Evolutionary conservation across 139 green algal species (phyloP).

Genomic region (Micractinium sp.): DNA sequence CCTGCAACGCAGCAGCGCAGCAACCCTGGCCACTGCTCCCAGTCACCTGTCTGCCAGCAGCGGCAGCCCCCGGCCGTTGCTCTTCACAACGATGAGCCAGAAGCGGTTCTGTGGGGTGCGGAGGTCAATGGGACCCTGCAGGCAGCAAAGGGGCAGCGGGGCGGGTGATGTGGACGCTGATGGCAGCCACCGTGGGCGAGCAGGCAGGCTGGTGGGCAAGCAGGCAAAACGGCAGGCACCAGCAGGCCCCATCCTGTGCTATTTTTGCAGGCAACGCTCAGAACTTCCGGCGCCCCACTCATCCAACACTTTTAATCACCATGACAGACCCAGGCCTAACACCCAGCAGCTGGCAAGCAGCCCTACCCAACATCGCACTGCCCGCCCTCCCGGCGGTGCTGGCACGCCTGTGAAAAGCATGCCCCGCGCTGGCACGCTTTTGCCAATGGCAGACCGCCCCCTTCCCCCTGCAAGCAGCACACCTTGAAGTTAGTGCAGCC

Average conservation of each 20-base stretch:
- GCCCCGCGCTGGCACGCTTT: not conserved
- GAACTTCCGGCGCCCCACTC: no score
- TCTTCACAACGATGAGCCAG: conserved; percentile 56
- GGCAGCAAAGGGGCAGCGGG: not conserved
- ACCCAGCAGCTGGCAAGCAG: not conserved
- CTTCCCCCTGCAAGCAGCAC: not conserved
- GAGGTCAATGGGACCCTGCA: conserved; percentile 66
- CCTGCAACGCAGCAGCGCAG: not conserved
- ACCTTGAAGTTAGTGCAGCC: conserved; percentile 13
- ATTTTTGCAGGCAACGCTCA: no score
- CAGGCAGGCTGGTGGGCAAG: not conserved
- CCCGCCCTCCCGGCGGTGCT: no score
- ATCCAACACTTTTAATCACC: no score
- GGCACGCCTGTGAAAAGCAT: no score
- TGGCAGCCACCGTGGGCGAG: not conserved
- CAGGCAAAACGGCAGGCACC: not conserved
- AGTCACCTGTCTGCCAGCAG: conserved; percentile 14
- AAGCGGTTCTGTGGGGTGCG: conserved; percentile 63
- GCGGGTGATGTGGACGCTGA: no score
- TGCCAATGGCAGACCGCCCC: not conserved
- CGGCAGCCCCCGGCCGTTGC: conserved; percentile 7
- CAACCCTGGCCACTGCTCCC: not conserved
- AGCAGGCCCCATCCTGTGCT: not conserved
- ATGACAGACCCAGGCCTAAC: no score
- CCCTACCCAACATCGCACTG: not conserved